These are phyloP conservation scores for Tilletia setariae DNA, from an alignment of 1,284 basidiomycete species.

Conservation along the genomic window DNA sequence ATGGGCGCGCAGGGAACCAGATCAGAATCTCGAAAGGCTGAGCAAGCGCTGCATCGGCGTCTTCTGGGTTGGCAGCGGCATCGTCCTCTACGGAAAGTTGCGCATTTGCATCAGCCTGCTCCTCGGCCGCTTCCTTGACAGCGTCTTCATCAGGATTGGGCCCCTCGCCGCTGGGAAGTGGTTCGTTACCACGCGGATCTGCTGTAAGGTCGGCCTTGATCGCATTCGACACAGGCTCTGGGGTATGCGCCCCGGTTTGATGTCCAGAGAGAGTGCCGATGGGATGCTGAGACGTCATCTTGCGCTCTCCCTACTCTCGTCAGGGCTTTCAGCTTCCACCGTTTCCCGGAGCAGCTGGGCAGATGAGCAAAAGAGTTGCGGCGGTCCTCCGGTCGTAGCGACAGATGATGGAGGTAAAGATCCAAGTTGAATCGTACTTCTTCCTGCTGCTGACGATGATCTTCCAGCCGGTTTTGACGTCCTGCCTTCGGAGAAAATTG, in stretches of 20 bases:
- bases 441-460: too few species aligned
- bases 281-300: too few species aligned
- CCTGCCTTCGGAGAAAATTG: too few species aligned
- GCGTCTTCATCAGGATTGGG: conserved; percentile 2
- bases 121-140: background rate
- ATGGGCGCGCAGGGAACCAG: conserved; percentile 29
- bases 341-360: too few species aligned
- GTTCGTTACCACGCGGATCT: background rate
- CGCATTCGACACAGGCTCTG: background rate
- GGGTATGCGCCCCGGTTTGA: background rate
- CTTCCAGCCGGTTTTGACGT: too few species aligned
- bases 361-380: too few species aligned
- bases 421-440: too few species aligned
- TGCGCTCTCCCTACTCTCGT: too few species aligned
- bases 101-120: background rate
- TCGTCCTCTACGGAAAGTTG: background rate
- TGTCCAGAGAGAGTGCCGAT: too few species aligned
- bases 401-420: too few species aligned
- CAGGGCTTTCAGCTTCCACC: too few species aligned
- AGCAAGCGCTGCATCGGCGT: conserved; percentile 19
- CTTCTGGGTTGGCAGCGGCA: background rate
- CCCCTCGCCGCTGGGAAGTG: background rate
- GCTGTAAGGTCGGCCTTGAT: background rate
- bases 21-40: conserved; percentile 41
- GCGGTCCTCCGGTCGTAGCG: too few species aligned